Evolutionary conservation across 257 asterid species (phyloP).

Genomic region (Solanum bulbocastanum): DNA sequence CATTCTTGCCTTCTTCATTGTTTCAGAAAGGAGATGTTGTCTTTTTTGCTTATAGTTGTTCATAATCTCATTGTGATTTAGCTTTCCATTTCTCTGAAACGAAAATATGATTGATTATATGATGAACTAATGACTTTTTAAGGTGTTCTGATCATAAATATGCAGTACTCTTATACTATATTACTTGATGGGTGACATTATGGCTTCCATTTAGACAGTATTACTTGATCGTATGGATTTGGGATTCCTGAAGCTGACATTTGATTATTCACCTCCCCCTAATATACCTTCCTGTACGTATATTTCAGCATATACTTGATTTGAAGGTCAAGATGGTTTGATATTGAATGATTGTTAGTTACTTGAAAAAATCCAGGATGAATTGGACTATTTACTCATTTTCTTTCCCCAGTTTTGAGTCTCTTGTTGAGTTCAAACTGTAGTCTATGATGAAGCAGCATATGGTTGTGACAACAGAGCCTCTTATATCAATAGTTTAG

Average conservation of each 20-base stretch:
- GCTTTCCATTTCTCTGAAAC: neutral
- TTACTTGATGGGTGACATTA: neutral
- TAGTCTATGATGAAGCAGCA: neutral
- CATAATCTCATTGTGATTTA: neutral
- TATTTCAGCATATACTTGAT: neutral
- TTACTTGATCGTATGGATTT: neutral
- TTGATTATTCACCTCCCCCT: neutral
- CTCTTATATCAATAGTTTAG: neutral
- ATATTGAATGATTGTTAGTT: neutral
- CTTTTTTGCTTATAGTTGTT: neutral
- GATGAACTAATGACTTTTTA: neutral
- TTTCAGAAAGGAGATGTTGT: neutral
- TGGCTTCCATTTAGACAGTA: neutral
- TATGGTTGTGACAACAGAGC: neutral
- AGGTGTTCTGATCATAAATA: neutral
- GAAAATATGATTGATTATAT: neutral
- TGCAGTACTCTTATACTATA: neutral
- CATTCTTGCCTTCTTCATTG: constrained; percentile 2
- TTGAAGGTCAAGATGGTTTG: neutral
- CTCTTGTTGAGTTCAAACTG: neutral
- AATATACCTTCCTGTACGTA: neutral
- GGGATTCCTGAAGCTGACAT: neutral
- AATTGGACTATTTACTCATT: neutral
- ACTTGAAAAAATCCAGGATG: neutral
- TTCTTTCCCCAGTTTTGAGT: neutral